Percentiles rank a stretch among this genome's conserved stretches.
Conservation (phyloP, 306 rosid species). For the Citrullus amarus region DNA sequence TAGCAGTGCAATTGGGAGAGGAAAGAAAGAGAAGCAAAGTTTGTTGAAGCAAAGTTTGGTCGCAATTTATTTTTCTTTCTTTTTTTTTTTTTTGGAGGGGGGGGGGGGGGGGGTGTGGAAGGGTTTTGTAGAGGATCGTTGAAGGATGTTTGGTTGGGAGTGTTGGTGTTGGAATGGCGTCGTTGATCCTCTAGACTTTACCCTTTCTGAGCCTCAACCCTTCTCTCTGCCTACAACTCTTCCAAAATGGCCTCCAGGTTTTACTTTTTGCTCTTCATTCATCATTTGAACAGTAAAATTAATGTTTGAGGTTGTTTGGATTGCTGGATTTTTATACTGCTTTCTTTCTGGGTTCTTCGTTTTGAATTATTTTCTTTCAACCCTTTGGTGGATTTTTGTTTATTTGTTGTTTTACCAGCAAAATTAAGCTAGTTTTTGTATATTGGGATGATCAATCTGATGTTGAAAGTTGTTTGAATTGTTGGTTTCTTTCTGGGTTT, state of each 20-base stretch:
- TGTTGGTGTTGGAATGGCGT: slow-evolving; percentile 43
- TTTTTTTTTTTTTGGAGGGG: no score
- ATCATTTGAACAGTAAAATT: neutral
- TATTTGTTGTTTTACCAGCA: neutral
- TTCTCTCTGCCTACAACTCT: slow-evolving; percentile 69
- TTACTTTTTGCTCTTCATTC: neutral
- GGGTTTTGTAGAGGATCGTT: neutral
- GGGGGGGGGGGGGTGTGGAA: neutral
- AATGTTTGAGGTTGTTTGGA: neutral
- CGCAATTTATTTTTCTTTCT: neutral
- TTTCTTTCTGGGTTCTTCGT: neutral
- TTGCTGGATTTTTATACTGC: neutral
- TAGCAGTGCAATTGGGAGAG: neutral
- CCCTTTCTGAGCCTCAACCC: slow-evolving; percentile 30
- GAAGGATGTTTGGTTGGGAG: slow-evolving; percentile 48
- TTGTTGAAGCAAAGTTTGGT: neutral
- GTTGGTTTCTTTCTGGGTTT: neutral
- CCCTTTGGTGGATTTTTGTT: neutral
- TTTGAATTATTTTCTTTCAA: neutral
- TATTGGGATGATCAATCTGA: neutral
- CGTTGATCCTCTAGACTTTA: slow-evolving; percentile 9
- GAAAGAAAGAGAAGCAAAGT: neutral
- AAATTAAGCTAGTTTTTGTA: neutral
- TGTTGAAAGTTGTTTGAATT: neutral
- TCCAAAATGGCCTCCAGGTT: slow-evolving; percentile 84